Percentiles rank a stretch among this genome's conserved stretches.
These are phyloP conservation scores for Hanseniaspora mollemarum DNA, from an alignment of 805 yeast species.

Conservation along the genomic window DNA sequence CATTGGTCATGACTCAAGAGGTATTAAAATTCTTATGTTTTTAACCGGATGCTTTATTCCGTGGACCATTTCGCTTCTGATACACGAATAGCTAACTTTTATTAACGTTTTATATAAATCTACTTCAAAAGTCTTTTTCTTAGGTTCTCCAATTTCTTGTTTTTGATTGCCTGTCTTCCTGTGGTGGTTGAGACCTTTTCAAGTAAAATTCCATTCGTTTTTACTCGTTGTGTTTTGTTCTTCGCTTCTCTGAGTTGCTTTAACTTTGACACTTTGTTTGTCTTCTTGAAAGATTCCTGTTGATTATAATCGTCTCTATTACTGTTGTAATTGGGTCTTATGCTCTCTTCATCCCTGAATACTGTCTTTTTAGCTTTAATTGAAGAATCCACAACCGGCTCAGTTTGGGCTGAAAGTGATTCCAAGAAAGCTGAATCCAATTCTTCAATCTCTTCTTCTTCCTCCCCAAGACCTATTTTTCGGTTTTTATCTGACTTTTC, in stretches of 20 bases:
- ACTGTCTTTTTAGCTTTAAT: conserved; percentile 28
- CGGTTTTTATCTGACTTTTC: conserved; percentile 13
- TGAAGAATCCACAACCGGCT: conserved; percentile 19
- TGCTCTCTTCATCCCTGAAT: conserved; percentile 26
- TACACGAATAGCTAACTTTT: neutral
- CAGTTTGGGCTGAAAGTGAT: conserved; percentile 22
- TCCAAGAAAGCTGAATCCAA: conserved; percentile 35
- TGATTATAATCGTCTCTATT: conserved; percentile 13
- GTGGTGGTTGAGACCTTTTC: conserved; percentile 3
- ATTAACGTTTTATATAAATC: neutral
- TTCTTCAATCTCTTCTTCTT: conserved; percentile 29
- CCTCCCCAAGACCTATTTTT: neutral
- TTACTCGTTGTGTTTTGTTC: conserved; percentile 12
- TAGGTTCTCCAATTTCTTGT: conserved; percentile 4
- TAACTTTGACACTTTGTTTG: conserved; percentile 16
- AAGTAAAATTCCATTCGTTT: conserved; percentile 6
- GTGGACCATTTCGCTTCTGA: neutral
- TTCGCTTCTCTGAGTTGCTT: conserved; percentile 10
- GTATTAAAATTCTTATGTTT: neutral
- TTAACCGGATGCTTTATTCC: conserved; percentile 10
- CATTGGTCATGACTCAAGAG: neutral
- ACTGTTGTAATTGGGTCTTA: neutral
- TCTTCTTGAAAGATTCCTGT: conserved; percentile 15
- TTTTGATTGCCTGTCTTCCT: conserved; percentile 6
- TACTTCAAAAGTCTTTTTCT: conserved; percentile 11